These are phyloP conservation scores for Corymbia calophylla DNA, from an alignment of 441 rosid species.

Conservation along the genomic window DNA sequence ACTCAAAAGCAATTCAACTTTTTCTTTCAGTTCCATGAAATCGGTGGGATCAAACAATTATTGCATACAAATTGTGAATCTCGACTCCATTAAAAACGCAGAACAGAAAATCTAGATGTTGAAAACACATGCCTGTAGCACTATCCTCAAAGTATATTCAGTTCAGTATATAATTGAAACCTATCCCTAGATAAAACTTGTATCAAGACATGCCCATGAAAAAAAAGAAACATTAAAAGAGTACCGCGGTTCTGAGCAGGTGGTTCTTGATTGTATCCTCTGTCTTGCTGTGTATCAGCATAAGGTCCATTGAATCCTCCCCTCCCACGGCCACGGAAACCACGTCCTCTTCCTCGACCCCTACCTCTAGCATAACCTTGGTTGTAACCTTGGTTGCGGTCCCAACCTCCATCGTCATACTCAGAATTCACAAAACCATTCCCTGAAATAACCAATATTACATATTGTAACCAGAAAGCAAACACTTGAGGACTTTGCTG, in stretches of 20 bases:
- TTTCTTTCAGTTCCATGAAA: background rate
- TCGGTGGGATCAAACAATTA: background rate
- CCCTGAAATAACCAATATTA: background rate
- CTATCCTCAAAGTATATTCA: background rate
- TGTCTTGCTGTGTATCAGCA: conserved; percentile 3
- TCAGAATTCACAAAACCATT: conserved; percentile 5
- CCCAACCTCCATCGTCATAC: conserved; percentile 13
- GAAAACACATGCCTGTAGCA: background rate
- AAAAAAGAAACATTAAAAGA: background rate
- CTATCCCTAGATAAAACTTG: background rate
- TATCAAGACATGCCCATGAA: background rate
- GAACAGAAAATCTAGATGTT: background rate
- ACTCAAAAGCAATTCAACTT: background rate
- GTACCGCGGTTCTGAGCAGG: conserved; percentile 24
- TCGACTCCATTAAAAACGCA: background rate
- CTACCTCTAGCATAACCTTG: conserved; percentile 9
- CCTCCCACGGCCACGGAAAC: conserved; percentile 11
- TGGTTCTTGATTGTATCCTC: conserved; percentile 8
- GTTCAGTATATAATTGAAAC: background rate
- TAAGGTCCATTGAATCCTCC: conserved; percentile 8
- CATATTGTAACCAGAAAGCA: background rate
- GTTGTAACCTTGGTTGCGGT: conserved; percentile 10
- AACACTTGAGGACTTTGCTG: background rate
- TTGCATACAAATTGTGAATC: background rate
- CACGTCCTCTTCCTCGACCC: conserved; percentile 14